A percentile compares a stretch with the other conserved stretches of the same genome.
These are phyloP conservation scores for Groenewaldozyma auringiensis DNA, from an alignment of 1,139 yeast species.

Conservation along the genomic window DNA sequence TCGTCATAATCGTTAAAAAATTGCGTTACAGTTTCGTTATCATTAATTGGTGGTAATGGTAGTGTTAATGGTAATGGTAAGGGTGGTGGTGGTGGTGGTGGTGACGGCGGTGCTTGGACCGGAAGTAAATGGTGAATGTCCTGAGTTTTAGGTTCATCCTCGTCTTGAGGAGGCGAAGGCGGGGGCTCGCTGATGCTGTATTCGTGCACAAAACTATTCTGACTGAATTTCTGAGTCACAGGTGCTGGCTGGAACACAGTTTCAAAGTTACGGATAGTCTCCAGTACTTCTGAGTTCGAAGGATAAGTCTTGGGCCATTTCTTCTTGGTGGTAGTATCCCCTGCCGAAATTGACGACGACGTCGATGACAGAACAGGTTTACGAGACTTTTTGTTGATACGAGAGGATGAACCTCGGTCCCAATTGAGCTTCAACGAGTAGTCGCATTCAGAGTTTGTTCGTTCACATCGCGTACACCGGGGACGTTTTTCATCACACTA, in stretches of 20 bases:
- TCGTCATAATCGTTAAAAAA: slow-evolving; percentile 11
- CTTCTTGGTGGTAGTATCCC: not conserved
- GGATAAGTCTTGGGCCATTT: slow-evolving; percentile 3
- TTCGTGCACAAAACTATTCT: slow-evolving; percentile 11
- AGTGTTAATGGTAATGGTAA: not conserved
- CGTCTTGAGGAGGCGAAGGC: not conserved
- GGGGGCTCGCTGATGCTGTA: not conserved
- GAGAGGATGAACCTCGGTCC: slow-evolving; percentile 63
- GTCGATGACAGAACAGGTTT: not conserved
- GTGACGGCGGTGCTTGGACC: not conserved
- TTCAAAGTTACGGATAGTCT: not conserved
- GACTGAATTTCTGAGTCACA: slow-evolving; percentile 4
- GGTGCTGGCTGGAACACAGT: slow-evolving; percentile 1
- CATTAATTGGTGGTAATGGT: not conserved
- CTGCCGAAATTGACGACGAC: not conserved
- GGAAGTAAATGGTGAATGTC: not conserved
- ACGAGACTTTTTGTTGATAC: not conserved
- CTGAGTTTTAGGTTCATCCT: too few species aligned
- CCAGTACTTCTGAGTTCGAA: not conserved
- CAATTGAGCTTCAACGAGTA: slow-evolving; percentile 59
- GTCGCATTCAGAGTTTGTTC: slow-evolving; percentile 48
- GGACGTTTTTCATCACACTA: slow-evolving; percentile 68
- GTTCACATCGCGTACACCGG: slow-evolving; percentile 49
- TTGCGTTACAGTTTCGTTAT: not conserved
- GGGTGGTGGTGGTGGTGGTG: not conserved